These are phyloP conservation scores for Arthroderma sp. DNA, from an alignment of 2,329 filamentous ascomycete species.

Conservation along the genomic window DNA sequence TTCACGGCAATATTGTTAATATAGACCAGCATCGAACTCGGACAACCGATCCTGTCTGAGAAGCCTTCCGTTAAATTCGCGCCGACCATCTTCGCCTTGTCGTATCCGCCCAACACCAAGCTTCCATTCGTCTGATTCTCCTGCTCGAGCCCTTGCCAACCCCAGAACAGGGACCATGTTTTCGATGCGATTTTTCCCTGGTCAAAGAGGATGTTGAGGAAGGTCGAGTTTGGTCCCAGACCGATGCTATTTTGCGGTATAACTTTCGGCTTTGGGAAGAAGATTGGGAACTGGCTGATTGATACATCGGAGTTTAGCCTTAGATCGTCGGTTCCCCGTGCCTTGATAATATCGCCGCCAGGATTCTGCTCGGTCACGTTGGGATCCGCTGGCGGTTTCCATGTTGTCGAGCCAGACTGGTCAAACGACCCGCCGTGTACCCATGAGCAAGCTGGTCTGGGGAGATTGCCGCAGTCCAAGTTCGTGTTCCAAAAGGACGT, in stretches of 20 bases:
- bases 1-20: slow-evolving; percentile 7
- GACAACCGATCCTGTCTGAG: slow-evolving; percentile 7
- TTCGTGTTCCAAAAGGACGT: slow-evolving; percentile 3
- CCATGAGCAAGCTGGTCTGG: slow-evolving; percentile 6
- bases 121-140: slow-evolving; percentile 10
- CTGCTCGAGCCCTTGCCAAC: slow-evolving; percentile 7
- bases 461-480: background rate
- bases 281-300: slow-evolving; percentile 4
- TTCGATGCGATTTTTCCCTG: slow-evolving; percentile 8
- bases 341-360: background rate
- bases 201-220: background rate
- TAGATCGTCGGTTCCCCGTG: slow-evolving; percentile 9
- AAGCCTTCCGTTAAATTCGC: background rate
- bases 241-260: background rate
- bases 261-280: background rate
- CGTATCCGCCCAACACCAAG: slow-evolving; percentile 11
- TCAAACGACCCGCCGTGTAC: slow-evolving; percentile 6
- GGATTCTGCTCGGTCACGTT: background rate
- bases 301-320: slow-evolving; percentile 2
- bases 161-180: slow-evolving; percentile 13
- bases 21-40: slow-evolving; percentile 8
- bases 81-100: slow-evolving; percentile 10
- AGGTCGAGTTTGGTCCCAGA: slow-evolving; percentile 4
- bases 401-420: background rate
- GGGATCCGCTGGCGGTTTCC: background rate